These are phyloP conservation scores for Mrakia frigida DNA, from an alignment of 768 basidiomycete species.

Conservation along the genomic window DNA sequence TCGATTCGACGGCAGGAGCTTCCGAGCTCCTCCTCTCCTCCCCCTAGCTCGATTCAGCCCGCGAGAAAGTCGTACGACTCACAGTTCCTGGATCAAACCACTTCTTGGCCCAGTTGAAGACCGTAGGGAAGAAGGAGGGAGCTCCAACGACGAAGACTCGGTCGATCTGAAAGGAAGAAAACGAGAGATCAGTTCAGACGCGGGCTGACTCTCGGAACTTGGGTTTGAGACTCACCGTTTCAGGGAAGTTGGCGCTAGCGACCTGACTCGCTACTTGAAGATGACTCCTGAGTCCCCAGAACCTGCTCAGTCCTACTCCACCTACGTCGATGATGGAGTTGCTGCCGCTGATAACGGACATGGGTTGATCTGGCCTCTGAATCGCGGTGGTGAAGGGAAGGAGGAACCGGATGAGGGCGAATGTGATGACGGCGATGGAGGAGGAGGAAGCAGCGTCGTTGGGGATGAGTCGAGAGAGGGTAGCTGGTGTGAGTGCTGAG, in stretches of 20 bases:
- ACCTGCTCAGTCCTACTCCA: slow-evolving; percentile 28
- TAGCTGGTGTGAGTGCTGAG: slow-evolving; percentile 28
- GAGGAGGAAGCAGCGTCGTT: slow-evolving; percentile 22
- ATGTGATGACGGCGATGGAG: slow-evolving; percentile 30
- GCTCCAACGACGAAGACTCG: slow-evolving; percentile 33
- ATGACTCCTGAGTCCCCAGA: slow-evolving; percentile 29
- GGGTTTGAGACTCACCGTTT: slow-evolving; percentile 22
- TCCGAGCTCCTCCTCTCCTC: background rate
- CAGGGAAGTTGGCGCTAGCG: slow-evolving; percentile 32
- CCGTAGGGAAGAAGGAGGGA: slow-evolving; percentile 33
- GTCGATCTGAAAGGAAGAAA: slow-evolving; percentile 11
- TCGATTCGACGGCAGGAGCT: background rate
- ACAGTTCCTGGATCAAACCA: slow-evolving; percentile 28
- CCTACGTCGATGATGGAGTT: slow-evolving; percentile 32
- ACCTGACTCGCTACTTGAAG: slow-evolving; percentile 32
- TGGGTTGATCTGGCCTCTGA: background rate
- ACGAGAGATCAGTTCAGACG: background rate
- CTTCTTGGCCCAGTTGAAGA: slow-evolving; percentile 34
- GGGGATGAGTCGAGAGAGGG: slow-evolving; percentile 23
- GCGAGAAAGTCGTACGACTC: background rate
- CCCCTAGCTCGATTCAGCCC: background rate
- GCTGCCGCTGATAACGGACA: slow-evolving; percentile 21
- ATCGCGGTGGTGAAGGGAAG: slow-evolving; percentile 28
- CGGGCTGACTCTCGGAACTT: background rate
- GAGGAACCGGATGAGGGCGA: slow-evolving; percentile 30